Evolutionary conservation across 202 grass and related monocot species (phyloP).

Genomic region (Schoenoplectus tabernaemontani): DNA sequence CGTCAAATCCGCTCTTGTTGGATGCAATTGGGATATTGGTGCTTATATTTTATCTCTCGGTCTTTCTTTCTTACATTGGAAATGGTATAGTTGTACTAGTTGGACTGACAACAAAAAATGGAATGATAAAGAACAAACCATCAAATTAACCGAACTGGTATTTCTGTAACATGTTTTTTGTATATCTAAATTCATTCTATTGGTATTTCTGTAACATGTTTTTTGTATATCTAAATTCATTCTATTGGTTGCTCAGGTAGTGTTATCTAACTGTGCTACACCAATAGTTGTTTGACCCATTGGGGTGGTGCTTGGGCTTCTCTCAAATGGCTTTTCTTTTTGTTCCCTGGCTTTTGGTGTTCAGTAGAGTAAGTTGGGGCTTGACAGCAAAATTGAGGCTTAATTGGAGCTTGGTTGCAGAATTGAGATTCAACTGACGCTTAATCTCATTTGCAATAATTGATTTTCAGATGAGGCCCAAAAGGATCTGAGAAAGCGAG

Average conservation of each 20-base stretch:
- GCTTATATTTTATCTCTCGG: not conserved
- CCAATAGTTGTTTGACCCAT: not conserved
- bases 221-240: not conserved
- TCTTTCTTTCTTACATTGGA: not conserved
- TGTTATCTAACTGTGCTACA: not conserved
- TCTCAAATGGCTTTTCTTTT: no score
- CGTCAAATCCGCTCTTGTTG: slow-evolving; percentile 64
- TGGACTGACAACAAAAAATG: not conserved
- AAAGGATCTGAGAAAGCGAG: slow-evolving; percentile 81
- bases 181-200: not conserved
- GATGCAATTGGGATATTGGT: slow-evolving; percentile 85
- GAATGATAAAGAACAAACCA: not conserved
- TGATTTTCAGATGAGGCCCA: slow-evolving; percentile 53
- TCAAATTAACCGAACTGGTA: not conserved
- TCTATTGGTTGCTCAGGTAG: not conserved
- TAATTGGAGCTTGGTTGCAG: not conserved
- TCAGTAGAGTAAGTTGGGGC: not conserved
- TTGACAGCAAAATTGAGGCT: no score
- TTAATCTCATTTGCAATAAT: not conserved
- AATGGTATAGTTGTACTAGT: not conserved
- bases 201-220: no score
- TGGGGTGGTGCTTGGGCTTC: not conserved
- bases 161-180: not conserved
- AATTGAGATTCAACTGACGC: not conserved
- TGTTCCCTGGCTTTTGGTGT: not conserved